Evolutionary conservation across 202 grass and related monocot genomes (phyloP), one percentile per base, ranked within the genome.

Genomic region (Panicum virgatum): DNA sequence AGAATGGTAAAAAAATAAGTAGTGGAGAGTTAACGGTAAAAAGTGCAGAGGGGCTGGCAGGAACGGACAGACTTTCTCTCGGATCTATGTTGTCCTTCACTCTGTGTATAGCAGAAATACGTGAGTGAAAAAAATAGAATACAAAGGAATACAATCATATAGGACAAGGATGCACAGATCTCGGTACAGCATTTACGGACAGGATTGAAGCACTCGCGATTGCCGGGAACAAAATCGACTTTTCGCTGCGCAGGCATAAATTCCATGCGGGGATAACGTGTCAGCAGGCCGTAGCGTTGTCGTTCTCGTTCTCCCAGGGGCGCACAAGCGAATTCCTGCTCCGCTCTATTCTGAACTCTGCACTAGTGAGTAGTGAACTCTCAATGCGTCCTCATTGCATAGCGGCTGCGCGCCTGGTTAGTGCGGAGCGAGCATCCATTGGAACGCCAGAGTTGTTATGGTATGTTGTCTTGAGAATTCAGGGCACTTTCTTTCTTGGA

Each of bases 201-300:
- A n/a, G n/a, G n/a, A n/a, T n/a, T n/a, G n/a, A n/a, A n/a, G n/a
- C n/a, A n/a, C n/a, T n/a, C n/a, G n/a, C n/a, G n/a, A n/a, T n/a
- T n/a, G n/a, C n/a, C n/a, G n/a, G n/a, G n/a, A n/a, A n/a, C n/a
- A n/a, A n/a, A n/a, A n/a, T n/a, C n/a, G n/a, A n/a, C n/a, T n/a
- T n/a, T n/a, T n/a, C n/a, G 14, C 13, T 36, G 56, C 56, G 69
- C 61, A 27, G 36, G 10, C 73, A 54, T 74, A 69, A 87, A 87
- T 82, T 77, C 72, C 79, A 70, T 19, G 34, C 63, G 8, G 60
- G 44, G 43, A 36, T 19, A 59, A 72, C 50, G 69, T 79, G 58
- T 81, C 62, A 4, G 40, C 61, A 14, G 19, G 32, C 44, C 46
- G 52, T 40, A 37, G 37, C 70, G 40, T 60, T 68, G 77, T n/a